Percentiles rank a stretch among this genome's conserved stretches.
phyloP scores from a whole-genome alignment of 768 basidiomycete genomes.

The Boletus edulis region DNA sequence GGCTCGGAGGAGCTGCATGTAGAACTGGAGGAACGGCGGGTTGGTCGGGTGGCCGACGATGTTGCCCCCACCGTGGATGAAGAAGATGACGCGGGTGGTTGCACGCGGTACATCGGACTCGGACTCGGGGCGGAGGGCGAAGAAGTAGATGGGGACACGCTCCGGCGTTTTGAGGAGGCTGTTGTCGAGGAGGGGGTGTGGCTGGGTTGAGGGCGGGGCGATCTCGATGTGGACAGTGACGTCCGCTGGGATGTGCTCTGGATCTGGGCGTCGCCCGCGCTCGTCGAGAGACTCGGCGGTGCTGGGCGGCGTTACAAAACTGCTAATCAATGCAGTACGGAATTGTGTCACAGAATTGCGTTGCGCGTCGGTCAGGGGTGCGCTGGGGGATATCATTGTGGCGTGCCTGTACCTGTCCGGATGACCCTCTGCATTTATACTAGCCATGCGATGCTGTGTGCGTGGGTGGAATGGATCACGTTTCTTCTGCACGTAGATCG shows the following conservation, averaged over 20 bases:
- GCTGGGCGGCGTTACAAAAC: background rate
- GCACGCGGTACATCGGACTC: background rate
- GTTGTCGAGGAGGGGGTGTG: background rate
- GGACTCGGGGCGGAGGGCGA: background rate
- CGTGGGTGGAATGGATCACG: too few relatives aligned
- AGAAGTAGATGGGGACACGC: slow-evolving; percentile 24
- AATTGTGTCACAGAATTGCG: slow-evolving; percentile 2
- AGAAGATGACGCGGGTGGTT: slow-evolving; percentile 19
- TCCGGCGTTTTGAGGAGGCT: slow-evolving; percentile 11
- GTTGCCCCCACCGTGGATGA: slow-evolving; percentile 24
- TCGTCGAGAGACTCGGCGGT: slow-evolving; percentile 12
- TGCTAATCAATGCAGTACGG: too few relatives aligned
- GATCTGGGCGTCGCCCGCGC: slow-evolving; percentile 4
- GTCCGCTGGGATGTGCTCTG: slow-evolving; percentile 6
- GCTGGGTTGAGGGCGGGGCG: slow-evolving; percentile 9
- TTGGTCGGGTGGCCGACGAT: slow-evolving; percentile 17
- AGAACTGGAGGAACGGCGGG: background rate
- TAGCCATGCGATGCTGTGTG: too few relatives aligned
- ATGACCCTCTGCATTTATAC: background rate
- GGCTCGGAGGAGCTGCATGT: slow-evolving; percentile 7
- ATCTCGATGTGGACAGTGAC: slow-evolving; percentile 14
- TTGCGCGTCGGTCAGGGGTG: slow-evolving; percentile 17
- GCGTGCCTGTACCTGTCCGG: too few relatives aligned
- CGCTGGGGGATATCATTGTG: background rate
- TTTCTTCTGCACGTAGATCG: too few relatives aligned